Conservation (phyloP, 2,329 filamentous ascomycete species). For the Geoglossum cookeanum region DNA sequence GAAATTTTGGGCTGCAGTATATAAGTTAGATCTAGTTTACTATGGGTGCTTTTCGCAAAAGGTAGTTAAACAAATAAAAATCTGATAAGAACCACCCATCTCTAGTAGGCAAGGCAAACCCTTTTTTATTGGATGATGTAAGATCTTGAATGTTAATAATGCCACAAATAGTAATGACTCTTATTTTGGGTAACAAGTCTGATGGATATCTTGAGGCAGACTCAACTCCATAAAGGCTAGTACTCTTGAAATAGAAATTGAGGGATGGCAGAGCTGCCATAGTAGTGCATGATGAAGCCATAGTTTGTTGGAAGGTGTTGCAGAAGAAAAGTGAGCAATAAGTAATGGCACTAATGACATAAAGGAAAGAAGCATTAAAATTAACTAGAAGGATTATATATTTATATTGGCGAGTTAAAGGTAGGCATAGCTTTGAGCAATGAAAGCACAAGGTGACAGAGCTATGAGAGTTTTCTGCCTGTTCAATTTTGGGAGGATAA, state of each 20-base stretch:
- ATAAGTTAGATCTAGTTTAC: constrained; percentile 7
- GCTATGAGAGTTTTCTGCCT: too few relatives aligned
- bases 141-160: neutral
- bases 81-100: constrained; percentile 1
- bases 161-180: neutral
- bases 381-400: neutral
- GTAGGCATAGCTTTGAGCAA: too few relatives aligned
- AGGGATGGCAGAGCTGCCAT: neutral
- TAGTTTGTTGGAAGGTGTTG: neutral
- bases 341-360: neutral
- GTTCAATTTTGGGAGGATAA: neutral
- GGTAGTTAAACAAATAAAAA: neutral
- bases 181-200: neutral
- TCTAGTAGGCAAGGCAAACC: neutral
- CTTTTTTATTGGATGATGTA: neutral
- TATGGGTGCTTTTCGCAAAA: neutral
- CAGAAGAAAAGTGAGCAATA: neutral
- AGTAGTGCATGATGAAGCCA: neutral
- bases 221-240: neutral
- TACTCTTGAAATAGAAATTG: neutral
- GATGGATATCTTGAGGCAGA: neutral
- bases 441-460: too few relatives aligned
- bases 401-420: too few relatives aligned
- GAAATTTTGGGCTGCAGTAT: constrained; percentile 4
- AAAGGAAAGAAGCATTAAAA: neutral